Percentiles rank a stretch among this genome's conserved stretches.
Conservation (phyloP, 345 rosid genomes). For the Populus nigra region DNA sequence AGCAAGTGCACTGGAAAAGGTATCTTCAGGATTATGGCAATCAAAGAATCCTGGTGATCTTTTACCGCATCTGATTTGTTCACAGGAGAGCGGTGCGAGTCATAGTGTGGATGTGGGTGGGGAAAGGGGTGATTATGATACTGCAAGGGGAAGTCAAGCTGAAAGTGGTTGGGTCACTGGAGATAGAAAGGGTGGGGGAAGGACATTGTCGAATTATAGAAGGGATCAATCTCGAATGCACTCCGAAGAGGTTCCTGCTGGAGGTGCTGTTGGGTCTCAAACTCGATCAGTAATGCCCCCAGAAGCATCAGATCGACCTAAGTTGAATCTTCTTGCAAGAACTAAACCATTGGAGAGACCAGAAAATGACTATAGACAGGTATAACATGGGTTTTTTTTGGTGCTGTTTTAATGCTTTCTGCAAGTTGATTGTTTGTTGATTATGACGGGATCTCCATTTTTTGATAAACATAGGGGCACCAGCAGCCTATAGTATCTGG, state of each 20-base stretch:
- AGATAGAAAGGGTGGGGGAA: conserved; percentile 10
- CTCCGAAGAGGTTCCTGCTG: conserved; percentile 6
- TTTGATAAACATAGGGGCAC: conserved; percentile 3
- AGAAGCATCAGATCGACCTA: conserved; percentile 7
- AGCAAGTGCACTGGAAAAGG: conserved; percentile 31
- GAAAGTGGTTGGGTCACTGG: background rate
- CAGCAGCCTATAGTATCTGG: background rate
- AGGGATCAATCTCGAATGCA: background rate
- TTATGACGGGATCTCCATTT: background rate
- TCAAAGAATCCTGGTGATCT: conserved; percentile 23
- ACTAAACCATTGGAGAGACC: conserved; percentile 5
- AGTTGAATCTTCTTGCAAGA: conserved; percentile 2
- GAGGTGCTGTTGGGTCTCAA: background rate
- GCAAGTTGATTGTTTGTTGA: background rate
- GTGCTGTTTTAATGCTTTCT: background rate
- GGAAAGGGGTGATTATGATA: conserved; percentile 11
- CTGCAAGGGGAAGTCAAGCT: conserved; percentile 7
- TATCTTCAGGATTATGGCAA: conserved; percentile 28
- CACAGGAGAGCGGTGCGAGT: conserved; percentile 6
- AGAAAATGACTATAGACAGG: conserved; percentile 15
- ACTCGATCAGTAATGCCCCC: background rate
- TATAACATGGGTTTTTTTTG: conserved; percentile 8
- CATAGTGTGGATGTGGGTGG: background rate
- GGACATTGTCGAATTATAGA: background rate
- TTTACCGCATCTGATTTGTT: conserved; percentile 12